Base-by-base conservation (phyloP, 768 basidiomycete genomes). In the Podaxis sp. region DNA sequence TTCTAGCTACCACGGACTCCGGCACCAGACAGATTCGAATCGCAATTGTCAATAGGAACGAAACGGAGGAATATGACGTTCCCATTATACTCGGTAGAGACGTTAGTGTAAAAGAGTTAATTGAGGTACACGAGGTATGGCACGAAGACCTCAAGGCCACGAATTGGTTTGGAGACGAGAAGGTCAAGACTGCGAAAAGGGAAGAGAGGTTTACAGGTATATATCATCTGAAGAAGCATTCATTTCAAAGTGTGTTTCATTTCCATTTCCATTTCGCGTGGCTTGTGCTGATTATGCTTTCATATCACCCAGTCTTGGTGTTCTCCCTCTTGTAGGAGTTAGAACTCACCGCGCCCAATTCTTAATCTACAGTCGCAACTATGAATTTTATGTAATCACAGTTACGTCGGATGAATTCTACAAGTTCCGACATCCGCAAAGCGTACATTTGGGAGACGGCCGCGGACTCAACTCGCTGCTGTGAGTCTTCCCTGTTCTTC, bases 91-190 rank as follows among this genome's bases (percentile, higher is more conserved):
- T 80, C 70, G 78, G 78, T 4, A 74, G 79, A 3, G 63, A 68
- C 2, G 70, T 62, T 26, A 30, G 56, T 8, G 68, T 74, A 2
- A 65, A 50, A 26, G 63, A 66, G 36, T 60, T 65, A 2, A 74
- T 83, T 26, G 75, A 72, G 63, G 76, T 84, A 2, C 75, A 86
- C 64, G 82, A 85, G 70, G 73, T 87, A 7, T 86, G 84, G 81
- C 76, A 78, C 65, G 74, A 74, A 41, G 76, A 82, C 63, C 65
- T 86, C 46, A 68, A 70, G 52, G 79, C 76, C 20, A 69, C 61
- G 33, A 84, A 84, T 68, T 73, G 75, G 13, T 82, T 80, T 62
- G 78, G 71, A 3, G 76, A 72, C 20, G 82, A 83, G 64, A 76
- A 69, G 52, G 77, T 82, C 51, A 74, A 72, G 67, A 76, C 72